Percentiles rank a stretch among this genome's conserved stretches.
Conservation (phyloP, 805 yeast genomes). For the Ogataea pignaliae region DNA sequence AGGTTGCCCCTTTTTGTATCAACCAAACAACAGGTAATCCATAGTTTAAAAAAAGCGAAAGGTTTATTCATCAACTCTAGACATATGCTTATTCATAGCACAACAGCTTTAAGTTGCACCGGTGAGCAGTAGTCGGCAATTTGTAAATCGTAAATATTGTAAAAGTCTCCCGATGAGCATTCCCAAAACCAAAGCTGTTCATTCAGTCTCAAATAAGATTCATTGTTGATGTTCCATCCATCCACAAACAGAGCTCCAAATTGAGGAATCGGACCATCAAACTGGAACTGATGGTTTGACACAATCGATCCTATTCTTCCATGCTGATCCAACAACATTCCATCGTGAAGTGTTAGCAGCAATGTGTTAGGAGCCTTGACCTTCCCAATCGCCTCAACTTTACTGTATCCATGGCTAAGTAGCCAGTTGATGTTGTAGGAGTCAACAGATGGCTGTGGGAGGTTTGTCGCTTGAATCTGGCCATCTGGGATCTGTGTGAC, state of each 20-base stretch:
- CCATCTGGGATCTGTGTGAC: conserved; percentile 44
- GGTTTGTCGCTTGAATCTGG: conserved; percentile 37
- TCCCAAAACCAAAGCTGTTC: conserved; percentile 44
- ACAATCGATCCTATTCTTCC: conserved; percentile 57
- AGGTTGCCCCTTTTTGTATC: no score
- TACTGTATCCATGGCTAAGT: background rate
- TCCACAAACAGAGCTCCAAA: conserved; percentile 50
- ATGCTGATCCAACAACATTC: conserved; percentile 39
- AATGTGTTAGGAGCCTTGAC: conserved; percentile 31
- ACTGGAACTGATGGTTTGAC: conserved; percentile 60
- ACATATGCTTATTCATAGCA: background rate
- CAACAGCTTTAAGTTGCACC: conserved; percentile 40
- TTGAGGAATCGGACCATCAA: conserved; percentile 62
- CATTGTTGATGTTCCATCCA: conserved; percentile 43
- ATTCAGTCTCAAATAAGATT: conserved; percentile 47
- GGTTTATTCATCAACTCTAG: no score
- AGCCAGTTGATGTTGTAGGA: background rate
- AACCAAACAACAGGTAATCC: no score
- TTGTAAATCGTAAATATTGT: conserved; percentile 48
- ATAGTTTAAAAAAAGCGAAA: no score
- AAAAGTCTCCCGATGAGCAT: conserved; percentile 52
- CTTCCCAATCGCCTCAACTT: background rate
- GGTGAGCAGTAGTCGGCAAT: conserved; percentile 41
- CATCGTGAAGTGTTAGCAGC: conserved; percentile 36
- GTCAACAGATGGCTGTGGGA: conserved; percentile 17